Percentiles rank a stretch among this genome's conserved stretches.
These are phyloP conservation scores for Tranzscheliella williamsii DNA, from an alignment of 1,284 basidiomycete genomes.

Conservation along the genomic window DNA sequence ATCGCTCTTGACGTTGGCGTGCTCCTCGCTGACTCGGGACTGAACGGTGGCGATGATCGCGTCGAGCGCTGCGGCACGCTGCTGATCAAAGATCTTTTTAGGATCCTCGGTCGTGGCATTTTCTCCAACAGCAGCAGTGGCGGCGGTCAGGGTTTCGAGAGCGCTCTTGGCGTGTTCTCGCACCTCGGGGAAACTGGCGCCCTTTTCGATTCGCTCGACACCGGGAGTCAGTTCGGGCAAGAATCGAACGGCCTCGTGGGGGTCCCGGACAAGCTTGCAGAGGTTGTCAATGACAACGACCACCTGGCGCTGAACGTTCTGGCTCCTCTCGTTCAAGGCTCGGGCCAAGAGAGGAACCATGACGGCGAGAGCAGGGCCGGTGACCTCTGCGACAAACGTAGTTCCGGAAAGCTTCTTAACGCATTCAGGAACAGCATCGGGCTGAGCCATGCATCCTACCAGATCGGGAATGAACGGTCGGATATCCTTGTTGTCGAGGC, in stretches of 20 bases:
- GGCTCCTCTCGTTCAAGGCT: constrained; percentile 92
- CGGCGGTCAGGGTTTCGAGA: constrained; percentile 50
- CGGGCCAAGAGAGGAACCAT: constrained; percentile 89
- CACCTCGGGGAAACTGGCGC: constrained; percentile 94
- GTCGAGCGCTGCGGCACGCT: constrained; percentile 45
- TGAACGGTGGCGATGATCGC: constrained; percentile 41
- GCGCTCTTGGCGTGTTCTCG: constrained; percentile 57
- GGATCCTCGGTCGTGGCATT: constrained; percentile 47
- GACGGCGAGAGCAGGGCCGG: constrained; percentile 90
- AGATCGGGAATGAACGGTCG: constrained; percentile 84
- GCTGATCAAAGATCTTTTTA: constrained; percentile 41
- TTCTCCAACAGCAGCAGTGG: constrained; percentile 37
- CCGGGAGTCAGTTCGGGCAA: constrained; percentile 86
- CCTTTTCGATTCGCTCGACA: constrained; percentile 85
- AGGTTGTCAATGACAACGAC: constrained; percentile 90
- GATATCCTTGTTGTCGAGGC: constrained; percentile 92
- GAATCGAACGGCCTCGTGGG: constrained; percentile 85
- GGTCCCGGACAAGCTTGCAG: constrained; percentile 94
- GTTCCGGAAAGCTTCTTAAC: constrained; percentile 94
- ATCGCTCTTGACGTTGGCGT: constrained; percentile 49
- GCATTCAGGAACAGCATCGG: constrained; percentile 78
- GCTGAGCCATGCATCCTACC: constrained; percentile 84
- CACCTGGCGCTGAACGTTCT: constrained; percentile 72
- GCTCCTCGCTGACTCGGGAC: constrained; percentile 39
- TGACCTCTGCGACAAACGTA: constrained; percentile 97